These are phyloP conservation scores for Phyllosticta citrichinensis DNA, from an alignment of 2,329 filamentous ascomycete genomes.

Conservation along the genomic window DNA sequence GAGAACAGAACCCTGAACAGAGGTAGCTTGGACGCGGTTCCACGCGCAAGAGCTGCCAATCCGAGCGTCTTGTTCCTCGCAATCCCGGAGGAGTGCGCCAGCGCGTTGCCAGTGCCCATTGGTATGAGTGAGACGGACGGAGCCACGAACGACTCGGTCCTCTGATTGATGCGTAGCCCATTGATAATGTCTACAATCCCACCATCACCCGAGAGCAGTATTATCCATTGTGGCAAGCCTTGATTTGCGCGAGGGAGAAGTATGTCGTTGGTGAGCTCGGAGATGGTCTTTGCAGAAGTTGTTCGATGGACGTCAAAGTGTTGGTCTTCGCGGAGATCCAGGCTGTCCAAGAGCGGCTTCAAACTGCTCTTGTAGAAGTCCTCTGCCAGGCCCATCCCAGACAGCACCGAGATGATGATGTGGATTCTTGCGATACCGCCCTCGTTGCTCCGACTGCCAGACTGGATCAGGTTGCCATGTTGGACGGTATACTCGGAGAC, in stretches of 20 bases:
- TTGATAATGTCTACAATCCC: slow-evolving; percentile 78
- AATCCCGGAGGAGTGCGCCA: slow-evolving; percentile 36
- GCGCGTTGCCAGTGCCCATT: slow-evolving; percentile 41
- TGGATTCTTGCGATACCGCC: slow-evolving; percentile 17
- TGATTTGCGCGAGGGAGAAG: slow-evolving; percentile 41
- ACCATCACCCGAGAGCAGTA: slow-evolving; percentile 82
- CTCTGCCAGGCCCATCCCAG: slow-evolving; percentile 32
- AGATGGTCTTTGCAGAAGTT: slow-evolving; percentile 51
- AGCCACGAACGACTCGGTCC: slow-evolving; percentile 12
- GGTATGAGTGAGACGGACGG: slow-evolving; percentile 41
- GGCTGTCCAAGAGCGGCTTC: slow-evolving; percentile 31
- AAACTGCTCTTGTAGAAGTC: slow-evolving; percentile 30
- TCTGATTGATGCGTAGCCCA: slow-evolving; percentile 36
- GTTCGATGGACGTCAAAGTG: slow-evolving; percentile 53
- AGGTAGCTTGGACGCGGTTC: slow-evolving; percentile 28
- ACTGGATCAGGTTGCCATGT: neutral
- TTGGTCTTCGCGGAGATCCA: slow-evolving; percentile 26
- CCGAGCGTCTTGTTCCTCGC: slow-evolving; percentile 32
- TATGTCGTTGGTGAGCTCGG: slow-evolving; percentile 46
- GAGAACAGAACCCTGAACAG: slow-evolving; percentile 37
- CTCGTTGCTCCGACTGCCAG: neutral
- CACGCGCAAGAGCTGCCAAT: slow-evolving; percentile 28
- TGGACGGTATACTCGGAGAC: neutral
- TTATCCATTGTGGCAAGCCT: slow-evolving; percentile 40
- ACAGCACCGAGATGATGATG: slow-evolving; percentile 36